Evolutionary conservation across 208 protist genomes (phyloP).

Genomic region (Trypanosoma lewisi): DNA sequence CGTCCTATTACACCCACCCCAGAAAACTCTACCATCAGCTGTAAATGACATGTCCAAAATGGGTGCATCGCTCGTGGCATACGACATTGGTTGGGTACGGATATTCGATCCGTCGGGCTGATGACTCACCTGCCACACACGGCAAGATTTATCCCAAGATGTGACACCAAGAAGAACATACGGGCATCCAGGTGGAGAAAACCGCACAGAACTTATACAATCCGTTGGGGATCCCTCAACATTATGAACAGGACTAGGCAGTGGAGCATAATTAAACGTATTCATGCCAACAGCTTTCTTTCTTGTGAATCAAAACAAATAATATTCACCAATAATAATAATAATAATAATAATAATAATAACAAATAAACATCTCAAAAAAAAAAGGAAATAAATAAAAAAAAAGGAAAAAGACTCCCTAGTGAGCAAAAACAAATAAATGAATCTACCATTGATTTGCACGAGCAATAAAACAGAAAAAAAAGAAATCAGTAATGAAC

Average conservation of each 20-base stretch:
- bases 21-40: conserved; percentile 71
- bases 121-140: conserved; percentile 68
- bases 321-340: background rate
- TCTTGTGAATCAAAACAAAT: background rate
- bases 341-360: conserved; percentile 8
- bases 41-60: conserved; percentile 71
- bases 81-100: conserved; percentile 45
- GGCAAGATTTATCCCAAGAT: conserved; percentile 75
- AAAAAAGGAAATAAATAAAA: background rate
- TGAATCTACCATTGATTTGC: no score
- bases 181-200: conserved; percentile 60
- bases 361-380: background rate
- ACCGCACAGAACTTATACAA: conserved; percentile 66
- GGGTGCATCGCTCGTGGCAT: conserved; percentile 44
- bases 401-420: background rate
- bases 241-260: conserved; percentile 29
- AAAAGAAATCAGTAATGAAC: no score
- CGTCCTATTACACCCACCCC: conserved; percentile 71
- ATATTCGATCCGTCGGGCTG: conserved; percentile 23
- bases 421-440: conserved; percentile 30
- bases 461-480: no score
- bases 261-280: conserved; percentile 15
- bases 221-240: conserved; percentile 54
- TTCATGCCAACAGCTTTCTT: conserved; percentile 9
- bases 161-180: conserved; percentile 57